phyloP scores from a whole-genome alignment of 2,329 filamentous ascomycete species.

The Fusarium heterosporum region DNA sequence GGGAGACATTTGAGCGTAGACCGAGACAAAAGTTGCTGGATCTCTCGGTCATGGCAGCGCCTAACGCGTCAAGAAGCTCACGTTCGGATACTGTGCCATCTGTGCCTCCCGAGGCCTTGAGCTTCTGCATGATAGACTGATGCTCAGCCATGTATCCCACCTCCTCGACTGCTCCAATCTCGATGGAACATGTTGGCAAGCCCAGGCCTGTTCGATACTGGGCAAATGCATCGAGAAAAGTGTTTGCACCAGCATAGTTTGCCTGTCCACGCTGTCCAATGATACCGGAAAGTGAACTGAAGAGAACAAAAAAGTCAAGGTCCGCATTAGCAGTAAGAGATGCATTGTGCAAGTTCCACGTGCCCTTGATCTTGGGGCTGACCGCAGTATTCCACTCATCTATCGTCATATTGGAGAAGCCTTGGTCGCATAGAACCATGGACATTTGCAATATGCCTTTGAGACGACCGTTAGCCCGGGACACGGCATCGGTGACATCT shows the following conservation, averaged over 20 bases:
- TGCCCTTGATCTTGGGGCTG: background rate
- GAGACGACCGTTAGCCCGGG: background rate
- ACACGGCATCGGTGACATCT: background rate
- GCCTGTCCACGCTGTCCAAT: constrained; percentile 9
- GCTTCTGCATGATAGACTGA: constrained; percentile 6
- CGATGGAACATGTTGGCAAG: background rate
- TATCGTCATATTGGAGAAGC: background rate
- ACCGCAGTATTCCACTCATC: constrained; percentile 7
- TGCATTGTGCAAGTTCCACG: constrained; percentile 8
- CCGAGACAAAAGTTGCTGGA: constrained; percentile 4
- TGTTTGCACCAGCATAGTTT: constrained; percentile 12
- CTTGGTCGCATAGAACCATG: constrained; percentile 6
- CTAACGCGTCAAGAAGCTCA: constrained; percentile 2
- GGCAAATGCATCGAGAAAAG: constrained; percentile 7
- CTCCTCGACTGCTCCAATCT: constrained; percentile 7
- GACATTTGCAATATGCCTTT: constrained; percentile 11
- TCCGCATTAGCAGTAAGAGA: background rate
- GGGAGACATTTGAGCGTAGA: background rate
- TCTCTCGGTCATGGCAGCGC: background rate
- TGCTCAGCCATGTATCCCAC: constrained; percentile 10
- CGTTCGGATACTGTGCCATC: constrained; percentile 4
- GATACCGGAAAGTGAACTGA: constrained; percentile 2
- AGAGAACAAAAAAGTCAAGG: constrained; percentile 13
- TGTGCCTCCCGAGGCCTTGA: background rate
- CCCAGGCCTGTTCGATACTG: background rate